Percentiles rank a stretch among this genome's conserved stretches.
These are phyloP conservation scores for Rhodotorula sp. DNA, from an alignment of 1,284 basidiomycete species.

Conservation along the genomic window DNA sequence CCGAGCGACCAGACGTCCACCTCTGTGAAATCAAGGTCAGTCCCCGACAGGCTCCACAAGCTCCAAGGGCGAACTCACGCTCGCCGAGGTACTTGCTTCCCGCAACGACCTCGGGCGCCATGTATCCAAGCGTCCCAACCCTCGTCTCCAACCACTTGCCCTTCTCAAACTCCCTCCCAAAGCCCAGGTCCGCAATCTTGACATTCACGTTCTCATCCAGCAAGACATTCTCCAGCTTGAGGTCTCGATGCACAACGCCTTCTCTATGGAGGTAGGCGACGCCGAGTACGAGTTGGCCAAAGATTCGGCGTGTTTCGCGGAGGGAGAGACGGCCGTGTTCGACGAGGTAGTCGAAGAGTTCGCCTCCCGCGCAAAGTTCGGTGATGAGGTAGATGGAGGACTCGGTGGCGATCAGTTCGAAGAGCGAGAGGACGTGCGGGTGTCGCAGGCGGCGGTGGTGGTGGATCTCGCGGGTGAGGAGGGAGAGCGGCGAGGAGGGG, in stretches of 20 bases:
- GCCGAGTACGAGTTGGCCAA: constrained; percentile 52
- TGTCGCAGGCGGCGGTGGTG: constrained; percentile 96
- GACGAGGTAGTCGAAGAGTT: constrained; percentile 54
- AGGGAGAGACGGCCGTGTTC: constrained; percentile 48
- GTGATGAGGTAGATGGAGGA: constrained; percentile 93
- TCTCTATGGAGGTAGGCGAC: constrained; percentile 51
- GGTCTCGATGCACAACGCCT: constrained; percentile 53
- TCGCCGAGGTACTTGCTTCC: constrained; percentile 86
- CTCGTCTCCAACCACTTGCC: constrained; percentile 86
- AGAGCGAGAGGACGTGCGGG: constrained; percentile 89
- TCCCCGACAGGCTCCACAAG: too few relatives aligned
- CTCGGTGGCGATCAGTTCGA: constrained; percentile 97
- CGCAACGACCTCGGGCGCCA: constrained; percentile 89
- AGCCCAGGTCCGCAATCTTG: constrained; percentile 87
- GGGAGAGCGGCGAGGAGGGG: constrained; percentile 46
- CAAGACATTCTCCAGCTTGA: constrained; percentile 58
- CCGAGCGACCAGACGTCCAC: constrained; percentile 98
- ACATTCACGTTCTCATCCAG: constrained; percentile 52
- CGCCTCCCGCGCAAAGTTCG: constrained; percentile 89
- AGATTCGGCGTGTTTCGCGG: constrained; percentile 48
- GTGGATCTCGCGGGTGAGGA: constrained; percentile 94
- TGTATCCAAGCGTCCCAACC: constrained; percentile 94
- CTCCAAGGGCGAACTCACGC: constrained; percentile 54
- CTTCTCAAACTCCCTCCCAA: constrained; percentile 88
- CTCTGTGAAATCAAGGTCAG: constrained; percentile 56